Evolutionary conservation across 768 basidiomycete species (phyloP), one percentile per base, ranked within the genome.

Genomic region (Mycena kentingensis): DNA sequence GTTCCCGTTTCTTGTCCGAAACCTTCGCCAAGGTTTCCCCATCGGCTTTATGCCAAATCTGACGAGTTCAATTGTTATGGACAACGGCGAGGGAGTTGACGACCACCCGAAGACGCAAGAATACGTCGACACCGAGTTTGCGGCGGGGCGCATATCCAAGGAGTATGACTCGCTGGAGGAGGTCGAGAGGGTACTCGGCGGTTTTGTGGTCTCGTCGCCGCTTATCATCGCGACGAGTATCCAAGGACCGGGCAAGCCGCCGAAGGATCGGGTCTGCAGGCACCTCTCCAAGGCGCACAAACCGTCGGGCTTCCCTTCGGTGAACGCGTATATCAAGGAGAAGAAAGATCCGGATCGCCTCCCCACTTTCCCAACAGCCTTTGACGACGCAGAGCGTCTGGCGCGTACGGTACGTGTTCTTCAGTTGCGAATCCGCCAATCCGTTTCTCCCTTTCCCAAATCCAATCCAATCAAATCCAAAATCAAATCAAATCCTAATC

Each of bases 21-120:
- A 72, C 26, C 61, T 76, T 1, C 49, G 52, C 0, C 10, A 60
- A 10, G 69, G 72, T 3, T 75, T 75, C 46, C 69, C 68, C 0
- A 49, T 75, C 3, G 70, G 72, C 1, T 31, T 57, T 2, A 70
- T 75, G 60, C 67, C 71, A 1, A 1, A 6, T 10, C 21, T 61
- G 0, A 19, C 24, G 7, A 19, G 38, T 4, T 42, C 55, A 0
- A 47, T 52, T 29, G 60, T 59, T n/a, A 41, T 54, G 4, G 49
- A 48, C 1, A 62, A 67, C 25, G 50, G 52, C n/a, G 46, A 37
- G 1, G 62, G 60, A 1, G 57, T 51, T n/a, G 3, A 22, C 1
- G 21, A 46, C 10, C 38, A 63, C 32, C 18, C 22, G 11, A 42
- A 52, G 7, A 29, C 50, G 6, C 48, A 62, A 16, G 51, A 57